Conservation (phyloP, 1,139 yeast genomes). For the Yamadazyma diddensiae region DNA sequence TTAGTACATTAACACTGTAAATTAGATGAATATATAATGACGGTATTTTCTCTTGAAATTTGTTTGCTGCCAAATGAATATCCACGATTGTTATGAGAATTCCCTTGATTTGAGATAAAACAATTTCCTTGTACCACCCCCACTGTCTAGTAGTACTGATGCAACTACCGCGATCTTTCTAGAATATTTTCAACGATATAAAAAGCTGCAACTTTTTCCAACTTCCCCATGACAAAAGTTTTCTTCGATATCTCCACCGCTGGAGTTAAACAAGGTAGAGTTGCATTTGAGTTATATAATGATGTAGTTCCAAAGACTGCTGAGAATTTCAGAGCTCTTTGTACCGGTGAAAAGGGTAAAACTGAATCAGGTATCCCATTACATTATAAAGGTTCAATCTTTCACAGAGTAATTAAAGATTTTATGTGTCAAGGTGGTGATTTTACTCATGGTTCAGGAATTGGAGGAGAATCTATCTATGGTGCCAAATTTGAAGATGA, state of each 20-base stretch:
- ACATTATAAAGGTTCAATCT: slow-evolving; percentile 71
- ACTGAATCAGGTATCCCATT: slow-evolving; percentile 58
- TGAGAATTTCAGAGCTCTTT: slow-evolving; percentile 85
- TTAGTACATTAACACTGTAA: too few species aligned
- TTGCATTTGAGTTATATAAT: slow-evolving; percentile 70
- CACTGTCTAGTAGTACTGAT: too few species aligned
- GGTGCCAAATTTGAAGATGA: slow-evolving; percentile 97
- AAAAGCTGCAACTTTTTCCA: slow-evolving; percentile 1
- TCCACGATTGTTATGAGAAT: too few species aligned
- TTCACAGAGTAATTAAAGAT: slow-evolving; percentile 89
- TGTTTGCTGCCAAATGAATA: too few species aligned
- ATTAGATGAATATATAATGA: too few species aligned
- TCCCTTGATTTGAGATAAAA: too few species aligned
- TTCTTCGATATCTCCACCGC: slow-evolving; percentile 75
- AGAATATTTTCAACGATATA: slow-evolving; percentile 2
- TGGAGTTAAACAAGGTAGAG: slow-evolving; percentile 63
- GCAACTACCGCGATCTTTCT: slow-evolving; percentile 4
- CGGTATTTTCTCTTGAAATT: too few species aligned
- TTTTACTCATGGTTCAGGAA: slow-evolving; percentile 83
- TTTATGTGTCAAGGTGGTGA: slow-evolving; percentile 98
- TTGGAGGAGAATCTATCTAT: slow-evolving; percentile 93
- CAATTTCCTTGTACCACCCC: too few species aligned
- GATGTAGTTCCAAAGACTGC: slow-evolving; percentile 91
- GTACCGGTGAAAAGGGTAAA: slow-evolving; percentile 90
- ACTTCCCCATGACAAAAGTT: slow-evolving; percentile 54